Evolutionary conservation across 2,329 filamentous ascomycete species (phyloP), one percentile per base, ranked within the genome.

Genomic region (Pleurostoma richardsiae): DNA sequence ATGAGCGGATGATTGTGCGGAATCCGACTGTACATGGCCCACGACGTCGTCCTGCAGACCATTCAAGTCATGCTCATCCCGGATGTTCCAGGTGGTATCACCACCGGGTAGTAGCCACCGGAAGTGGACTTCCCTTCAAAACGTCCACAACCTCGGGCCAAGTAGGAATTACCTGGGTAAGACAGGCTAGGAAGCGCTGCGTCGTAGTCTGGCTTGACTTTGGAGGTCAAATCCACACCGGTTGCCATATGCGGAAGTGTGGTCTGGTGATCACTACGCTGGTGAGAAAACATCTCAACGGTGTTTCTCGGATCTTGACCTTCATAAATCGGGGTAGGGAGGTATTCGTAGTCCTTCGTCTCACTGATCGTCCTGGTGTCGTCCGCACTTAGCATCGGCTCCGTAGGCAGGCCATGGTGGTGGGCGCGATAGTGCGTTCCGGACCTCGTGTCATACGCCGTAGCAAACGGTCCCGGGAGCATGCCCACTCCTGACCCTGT

Each of bases 321-420:
- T 42, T 80, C 75, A 53, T 78, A 80, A 42, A 79, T 69, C 3
- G 74, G 54, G 0, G 66, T 65, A 0, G 75, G 73, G 52, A 74
- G 81, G 54, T 82, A 81, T 47, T 78, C 72, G 49, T 81, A 82
- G 0, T 69, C 71, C 51, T 78, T 79, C 10, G 68, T 59, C 10
- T 63, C 68, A 1, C 71, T 65, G 39, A 80, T 71, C 3, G 67
- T 59, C 57, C 80, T 79, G 26, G 70, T 68, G 8, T 80, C 74
- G 19, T 80, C 74, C 2, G 71, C 51, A 6, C 74, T 66, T 33
- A 82, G 73, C 46, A 76, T 69, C 2, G 74, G 65, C 42, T 82
- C 78, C 43, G 71, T 62, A 0, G 69, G 69, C 39, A 80, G 65
- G 4, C 79, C 73, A 44, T 76, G 71, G 44, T 75, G 72, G 43